Percentiles rank a stretch among this genome's conserved stretches.
phyloP scores from a whole-genome alignment of 164 flowering plant genomes.

The Hamamelis virginiana region DNA sequence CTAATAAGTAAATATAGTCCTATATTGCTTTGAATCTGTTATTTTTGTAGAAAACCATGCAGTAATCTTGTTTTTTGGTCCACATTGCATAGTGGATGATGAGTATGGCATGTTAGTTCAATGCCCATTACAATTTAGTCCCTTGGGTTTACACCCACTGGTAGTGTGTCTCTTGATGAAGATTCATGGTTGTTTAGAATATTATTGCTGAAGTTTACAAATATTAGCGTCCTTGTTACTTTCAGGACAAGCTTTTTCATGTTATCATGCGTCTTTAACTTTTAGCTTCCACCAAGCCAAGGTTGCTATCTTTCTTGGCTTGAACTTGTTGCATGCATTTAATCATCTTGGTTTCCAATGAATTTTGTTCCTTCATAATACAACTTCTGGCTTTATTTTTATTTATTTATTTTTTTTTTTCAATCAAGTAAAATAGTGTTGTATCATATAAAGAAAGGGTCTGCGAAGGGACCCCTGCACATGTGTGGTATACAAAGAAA shows the following conservation, averaged over 20 bases:
- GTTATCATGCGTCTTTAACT: background rate
- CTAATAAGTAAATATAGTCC: no score
- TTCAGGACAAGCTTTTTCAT: background rate
- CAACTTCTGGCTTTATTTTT: background rate
- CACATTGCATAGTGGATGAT: no score
- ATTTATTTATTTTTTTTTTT: no score
- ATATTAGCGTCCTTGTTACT: background rate
- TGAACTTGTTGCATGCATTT: background rate
- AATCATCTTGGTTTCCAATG: background rate
- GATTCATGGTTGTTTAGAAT: background rate
- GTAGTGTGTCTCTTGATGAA: background rate
- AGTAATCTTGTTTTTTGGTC: no score
- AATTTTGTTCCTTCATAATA: background rate
- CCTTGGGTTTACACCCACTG: background rate
- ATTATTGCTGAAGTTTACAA: background rate
- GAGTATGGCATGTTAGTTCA: no score
- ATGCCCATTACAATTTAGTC: no score
- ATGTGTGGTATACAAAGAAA: no score
- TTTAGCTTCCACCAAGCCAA: background rate
- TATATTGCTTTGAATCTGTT: no score
- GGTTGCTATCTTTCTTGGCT: background rate
- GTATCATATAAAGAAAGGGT: no score
- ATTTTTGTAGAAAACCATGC: no score
- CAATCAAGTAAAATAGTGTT: no score
- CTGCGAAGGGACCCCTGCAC: no score